Base-by-base conservation (phyloP, 2,329 filamentous ascomycete genomes). In the Penicillium griseofulvum region DNA sequence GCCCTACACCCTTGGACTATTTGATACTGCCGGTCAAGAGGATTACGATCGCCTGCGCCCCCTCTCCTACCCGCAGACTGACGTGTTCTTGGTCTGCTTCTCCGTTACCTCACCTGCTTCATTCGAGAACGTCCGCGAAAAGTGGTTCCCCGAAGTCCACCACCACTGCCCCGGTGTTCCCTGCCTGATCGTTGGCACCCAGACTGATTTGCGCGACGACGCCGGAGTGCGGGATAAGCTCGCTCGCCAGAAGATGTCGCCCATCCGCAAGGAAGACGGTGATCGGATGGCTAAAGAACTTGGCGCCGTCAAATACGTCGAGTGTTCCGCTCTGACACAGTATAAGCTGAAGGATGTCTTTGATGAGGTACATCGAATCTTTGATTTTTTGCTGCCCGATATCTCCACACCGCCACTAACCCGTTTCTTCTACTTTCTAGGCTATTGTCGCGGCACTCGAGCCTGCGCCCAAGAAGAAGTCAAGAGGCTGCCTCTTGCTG, bases 301-400 rank as follows among this genome's bases (percentile, higher is more conserved):
- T n/a, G 91, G 91, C 59, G 94, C 94, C 5, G 91, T 99, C 68
- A 97, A 97, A 81, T 99, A 99, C 68, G 94, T 97, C 62, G 94
- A 99, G 80, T 99, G 94, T 81, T 97, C 92, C 72, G 94, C 94
- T 55, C 80, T 99, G 75, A 97, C 94, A 60, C 94, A 99, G 80
- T 97, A 92, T 80, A 97, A 97, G 79, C 80, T 99, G 64, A 99
- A 99, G 83, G 94, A 97, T 72, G 94, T 99, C 17, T 99, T 99
- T 77, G 94, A 99, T 70, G 94, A 97, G 89, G 92, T 96, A 83
- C 33, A 16, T 39, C 28, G 37, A 43, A 17, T 38, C 44, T 45
- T 48, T n/a, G n/a, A 24, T 19, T 46, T 48, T 48, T 36, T 54
- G 33, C 33, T 43, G 19, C 39, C 39, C 29, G 26, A 16, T 17